Percentiles rank a stretch among this genome's conserved stretches.
Evolutionary conservation across 2,329 filamentous ascomycete genomes (phyloP).

Genomic region (Paracoccidioides brasiliensis): DNA sequence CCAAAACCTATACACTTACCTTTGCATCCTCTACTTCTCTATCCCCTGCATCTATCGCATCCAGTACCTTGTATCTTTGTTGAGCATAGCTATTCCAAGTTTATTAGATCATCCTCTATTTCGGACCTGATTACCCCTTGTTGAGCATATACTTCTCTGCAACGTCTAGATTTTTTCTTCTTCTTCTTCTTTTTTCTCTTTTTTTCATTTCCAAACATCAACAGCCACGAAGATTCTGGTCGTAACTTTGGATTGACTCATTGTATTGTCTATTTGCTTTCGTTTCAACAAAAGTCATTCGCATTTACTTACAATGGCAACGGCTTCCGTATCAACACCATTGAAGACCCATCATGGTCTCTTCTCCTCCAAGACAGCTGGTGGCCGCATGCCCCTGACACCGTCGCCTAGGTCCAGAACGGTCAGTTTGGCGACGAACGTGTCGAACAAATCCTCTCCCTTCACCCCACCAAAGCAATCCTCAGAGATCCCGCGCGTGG

Average conservation of each 20-base stretch:
- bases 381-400: conserved; percentile 86
- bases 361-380: conserved; percentile 84
- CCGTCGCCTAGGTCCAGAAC: conserved; percentile 65
- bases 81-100: conserved; percentile 23
- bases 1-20: conserved; percentile 13
- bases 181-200: conserved; percentile 8
- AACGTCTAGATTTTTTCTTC: conserved; percentile 3
- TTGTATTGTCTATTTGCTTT: neutral
- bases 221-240: conserved; percentile 5
- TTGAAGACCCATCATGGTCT: conserved; percentile 89
- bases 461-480: conserved; percentile 58
- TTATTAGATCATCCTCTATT: conserved; percentile 23
- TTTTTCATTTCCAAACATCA: conserved; percentile 14
- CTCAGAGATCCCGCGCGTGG: conserved; percentile 40
- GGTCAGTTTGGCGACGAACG: conserved; percentile 30
- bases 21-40: conserved; percentile 13
- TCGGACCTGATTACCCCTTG: conserved; percentile 7
- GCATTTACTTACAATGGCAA: conserved; percentile 56
- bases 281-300: conserved; percentile 12
- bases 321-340: conserved; percentile 70
- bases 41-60: conserved; percentile 21
- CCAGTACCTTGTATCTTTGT: conserved; percentile 19
- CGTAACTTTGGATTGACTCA: no score
- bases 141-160: neutral
- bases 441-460: conserved; percentile 53